phyloP scores from a whole-genome alignment of 2,329 filamentous ascomycete genomes.

The Penicillium sp. region DNA sequence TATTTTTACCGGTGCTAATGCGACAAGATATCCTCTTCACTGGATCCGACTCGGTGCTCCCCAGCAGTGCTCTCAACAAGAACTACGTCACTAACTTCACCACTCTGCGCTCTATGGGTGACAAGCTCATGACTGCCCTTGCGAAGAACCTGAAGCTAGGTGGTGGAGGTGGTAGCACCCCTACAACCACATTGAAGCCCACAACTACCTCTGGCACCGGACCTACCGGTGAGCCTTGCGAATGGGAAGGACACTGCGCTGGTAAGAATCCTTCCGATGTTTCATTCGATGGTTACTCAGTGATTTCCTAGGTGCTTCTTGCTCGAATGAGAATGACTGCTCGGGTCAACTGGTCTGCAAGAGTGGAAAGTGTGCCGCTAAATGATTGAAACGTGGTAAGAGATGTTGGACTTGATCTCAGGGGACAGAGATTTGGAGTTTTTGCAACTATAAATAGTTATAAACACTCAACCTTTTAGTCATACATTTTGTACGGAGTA shows the following conservation, averaged over 20 bases:
- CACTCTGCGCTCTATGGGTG: slow-evolving; percentile 26
- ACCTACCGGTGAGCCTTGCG: slow-evolving; percentile 7
- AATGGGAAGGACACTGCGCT: slow-evolving; percentile 22
- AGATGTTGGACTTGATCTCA: neutral
- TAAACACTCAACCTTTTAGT: neutral
- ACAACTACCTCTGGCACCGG: slow-evolving; percentile 1
- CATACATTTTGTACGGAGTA: neutral
- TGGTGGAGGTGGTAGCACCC: slow-evolving; percentile 4
- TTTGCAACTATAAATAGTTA: no score
- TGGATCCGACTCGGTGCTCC: slow-evolving; percentile 26
- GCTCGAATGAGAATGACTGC: slow-evolving; percentile 10
- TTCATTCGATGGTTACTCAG: neutral
- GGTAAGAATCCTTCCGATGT: slow-evolving; percentile 11
- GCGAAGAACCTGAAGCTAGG: slow-evolving; percentile 20
- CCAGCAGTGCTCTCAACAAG: slow-evolving; percentile 21
- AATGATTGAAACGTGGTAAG: neutral
- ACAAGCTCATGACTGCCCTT: slow-evolving; percentile 25
- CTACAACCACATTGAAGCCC: neutral
- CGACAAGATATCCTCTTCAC: slow-evolving; percentile 31
- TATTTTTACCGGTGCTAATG: neutral
- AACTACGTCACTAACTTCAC: slow-evolving; percentile 26
- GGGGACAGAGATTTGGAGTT: no score
- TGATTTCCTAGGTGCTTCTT: slow-evolving; percentile 11
- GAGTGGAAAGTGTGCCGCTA: slow-evolving; percentile 8
- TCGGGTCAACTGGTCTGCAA: slow-evolving; percentile 10